Evolutionary conservation across 2,329 filamentous ascomycete genomes (phyloP).

Genomic region (Dryadomyces quercivorus): DNA sequence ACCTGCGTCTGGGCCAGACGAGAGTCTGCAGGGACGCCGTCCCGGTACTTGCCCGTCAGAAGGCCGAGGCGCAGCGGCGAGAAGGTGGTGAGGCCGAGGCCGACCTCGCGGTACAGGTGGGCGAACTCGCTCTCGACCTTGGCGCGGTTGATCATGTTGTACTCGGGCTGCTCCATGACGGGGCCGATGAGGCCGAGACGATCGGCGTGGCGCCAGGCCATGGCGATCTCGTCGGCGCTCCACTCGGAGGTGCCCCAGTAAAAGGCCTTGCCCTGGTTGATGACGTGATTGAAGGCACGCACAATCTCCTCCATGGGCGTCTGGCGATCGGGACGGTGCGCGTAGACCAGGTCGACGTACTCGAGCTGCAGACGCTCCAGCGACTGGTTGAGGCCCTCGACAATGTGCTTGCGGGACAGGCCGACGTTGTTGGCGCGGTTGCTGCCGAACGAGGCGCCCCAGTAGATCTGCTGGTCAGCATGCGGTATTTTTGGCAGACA

Average conservation of each 20-base stretch:
- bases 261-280: conserved; percentile 53
- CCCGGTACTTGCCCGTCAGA: conserved; percentile 50
- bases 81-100: conserved; percentile 41
- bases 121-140: conserved; percentile 30
- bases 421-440: conserved; percentile 40
- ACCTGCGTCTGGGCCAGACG: conserved; percentile 44
- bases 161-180: conserved; percentile 54
- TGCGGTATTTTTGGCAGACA: conserved; percentile 2
- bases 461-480: conserved; percentile 40
- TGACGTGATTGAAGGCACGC: conserved; percentile 34
- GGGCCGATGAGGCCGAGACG: conserved; percentile 49
- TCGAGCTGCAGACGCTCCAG: conserved; percentile 46
- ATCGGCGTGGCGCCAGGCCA: conserved; percentile 48
- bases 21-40: conserved; percentile 47
- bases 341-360: conserved; percentile 56
- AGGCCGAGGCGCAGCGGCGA: conserved; percentile 41
- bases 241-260: conserved; percentile 66
- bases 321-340: conserved; percentile 44
- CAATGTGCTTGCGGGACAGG: conserved; percentile 36
- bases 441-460: conserved; percentile 47
- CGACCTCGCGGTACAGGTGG: conserved; percentile 42
- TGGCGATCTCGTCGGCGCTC: conserved; percentile 53
- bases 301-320: conserved; percentile 54
- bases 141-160: conserved; percentile 47
- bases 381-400: conserved; percentile 45